phyloP scores from a whole-genome alignment of 129 eudicot species.

The Erigeron canadensis region DNA sequence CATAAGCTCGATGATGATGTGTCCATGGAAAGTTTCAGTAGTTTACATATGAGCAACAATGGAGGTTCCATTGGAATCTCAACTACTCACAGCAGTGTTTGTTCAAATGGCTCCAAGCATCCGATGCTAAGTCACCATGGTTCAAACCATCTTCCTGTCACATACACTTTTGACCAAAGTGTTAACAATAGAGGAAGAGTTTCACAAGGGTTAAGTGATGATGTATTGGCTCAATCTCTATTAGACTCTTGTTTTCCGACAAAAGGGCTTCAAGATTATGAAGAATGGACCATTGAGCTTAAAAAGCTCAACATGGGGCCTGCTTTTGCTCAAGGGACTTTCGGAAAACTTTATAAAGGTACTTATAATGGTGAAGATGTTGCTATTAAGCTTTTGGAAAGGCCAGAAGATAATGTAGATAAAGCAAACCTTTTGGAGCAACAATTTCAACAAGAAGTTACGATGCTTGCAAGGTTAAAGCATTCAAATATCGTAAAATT shows the following conservation, averaged over 20 bases:
- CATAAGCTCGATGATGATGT: constrained; percentile 58
- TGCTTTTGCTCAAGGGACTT: constrained; percentile 82
- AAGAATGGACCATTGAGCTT: constrained; percentile 68
- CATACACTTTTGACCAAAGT: constrained; percentile 50
- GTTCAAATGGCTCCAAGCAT: constrained; percentile 65
- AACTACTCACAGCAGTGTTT: constrained; percentile 60
- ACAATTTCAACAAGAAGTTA: constrained; percentile 85
- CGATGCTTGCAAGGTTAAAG: constrained; percentile 69
- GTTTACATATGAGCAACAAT: constrained; percentile 56
- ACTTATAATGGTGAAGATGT: constrained; percentile 70
- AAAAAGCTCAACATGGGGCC: constrained; percentile 64
- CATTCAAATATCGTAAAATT: constrained; percentile 83
- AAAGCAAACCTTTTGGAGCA: constrained; percentile 78
- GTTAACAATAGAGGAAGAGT: constrained; percentile 47
- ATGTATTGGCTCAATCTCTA: constrained; percentile 64
- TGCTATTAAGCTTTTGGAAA: constrained; percentile 76
- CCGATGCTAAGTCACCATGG: constrained; percentile 57
- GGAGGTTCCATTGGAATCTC: constrained; percentile 76
- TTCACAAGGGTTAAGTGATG: constrained; percentile 51
- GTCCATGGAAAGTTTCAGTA: constrained; percentile 63
- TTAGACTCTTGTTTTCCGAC: constrained; percentile 49
- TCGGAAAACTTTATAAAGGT: constrained; percentile 77
- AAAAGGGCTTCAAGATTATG: constrained; percentile 55
- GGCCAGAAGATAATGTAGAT: constrained; percentile 64
- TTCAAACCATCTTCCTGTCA: constrained; percentile 39